A percentile compares a stretch with the other conserved stretches of the same genome.
These are phyloP conservation scores for Macrotyloma uniflorum DNA, from an alignment of 306 rosid species.

Conservation along the genomic window DNA sequence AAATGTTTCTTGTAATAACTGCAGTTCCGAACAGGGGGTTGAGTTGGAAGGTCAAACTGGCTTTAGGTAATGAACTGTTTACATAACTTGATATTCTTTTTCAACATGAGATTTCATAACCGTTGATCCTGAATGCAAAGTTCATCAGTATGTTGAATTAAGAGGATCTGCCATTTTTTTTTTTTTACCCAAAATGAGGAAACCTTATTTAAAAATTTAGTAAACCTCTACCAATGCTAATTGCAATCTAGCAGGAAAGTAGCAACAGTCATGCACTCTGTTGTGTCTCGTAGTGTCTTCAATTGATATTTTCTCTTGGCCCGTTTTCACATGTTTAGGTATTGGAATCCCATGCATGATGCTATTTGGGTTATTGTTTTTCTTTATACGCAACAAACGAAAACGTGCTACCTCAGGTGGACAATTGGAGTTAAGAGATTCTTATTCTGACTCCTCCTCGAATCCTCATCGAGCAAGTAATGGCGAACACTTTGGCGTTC, in stretches of 20 bases:
- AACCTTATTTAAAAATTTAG: neutral
- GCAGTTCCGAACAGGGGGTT: neutral
- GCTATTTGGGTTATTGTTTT: conserved; percentile 21
- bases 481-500: conserved; percentile 34
- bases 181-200: neutral
- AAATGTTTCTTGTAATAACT: conserved; percentile 19
- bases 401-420: conserved; percentile 22
- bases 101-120: neutral
- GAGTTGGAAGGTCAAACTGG: neutral
- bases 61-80: conserved; percentile 35
- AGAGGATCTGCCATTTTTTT: neutral
- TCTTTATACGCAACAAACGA: conserved; percentile 31
- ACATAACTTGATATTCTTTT: conserved; percentile 30
- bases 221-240: neutral
- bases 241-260: neutral
- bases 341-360: conserved; percentile 36
- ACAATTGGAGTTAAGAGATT: conserved; percentile 28
- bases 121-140: neutral
- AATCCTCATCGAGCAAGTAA: conserved; percentile 25
- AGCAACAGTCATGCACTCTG: neutral
- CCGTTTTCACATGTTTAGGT: conserved; percentile 39
- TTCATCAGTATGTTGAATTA: neutral
- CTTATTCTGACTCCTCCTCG: conserved; percentile 24
- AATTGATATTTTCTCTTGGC: conserved; percentile 1
- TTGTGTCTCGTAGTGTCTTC: conserved; percentile 18